A percentile compares a stretch with the other conserved stretches of the same genome.
These are phyloP conservation scores for Gossypium schwendimanii DNA, from an alignment of 441 rosid species.

Conservation along the genomic window DNA sequence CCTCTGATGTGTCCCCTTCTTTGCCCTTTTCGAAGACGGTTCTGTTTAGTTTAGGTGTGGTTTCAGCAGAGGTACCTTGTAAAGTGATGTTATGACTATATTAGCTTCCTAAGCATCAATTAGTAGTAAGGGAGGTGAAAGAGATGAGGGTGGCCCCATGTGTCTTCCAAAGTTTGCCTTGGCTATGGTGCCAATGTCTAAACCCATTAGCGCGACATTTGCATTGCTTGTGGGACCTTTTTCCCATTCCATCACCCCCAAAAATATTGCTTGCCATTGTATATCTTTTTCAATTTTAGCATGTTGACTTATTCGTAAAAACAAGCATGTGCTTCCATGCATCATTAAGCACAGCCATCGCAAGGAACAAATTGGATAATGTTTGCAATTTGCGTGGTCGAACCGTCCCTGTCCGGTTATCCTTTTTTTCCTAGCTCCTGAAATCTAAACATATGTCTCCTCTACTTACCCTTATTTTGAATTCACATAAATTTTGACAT, in stretches of 20 bases:
- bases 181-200: conserved; percentile 19
- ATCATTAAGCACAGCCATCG: background rate
- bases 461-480: too few species aligned
- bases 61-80: background rate
- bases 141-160: conserved; percentile 21
- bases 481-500: too few species aligned
- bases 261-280: background rate
- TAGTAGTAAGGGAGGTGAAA: background rate
- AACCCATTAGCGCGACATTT: conserved; percentile 1
- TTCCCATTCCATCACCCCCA: background rate
- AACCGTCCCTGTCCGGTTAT: background rate
- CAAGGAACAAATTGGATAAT: background rate
- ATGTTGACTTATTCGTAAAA: background rate
- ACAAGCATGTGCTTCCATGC: conserved; percentile 10
- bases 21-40: background rate
- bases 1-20: background rate
- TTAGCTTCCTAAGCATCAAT: background rate
- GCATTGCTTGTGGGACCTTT: conserved; percentile 22
- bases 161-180: conserved; percentile 13
- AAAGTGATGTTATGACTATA: background rate
- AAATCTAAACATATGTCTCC: background rate
- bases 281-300: background rate
- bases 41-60: background rate
- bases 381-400: background rate
- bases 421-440: background rate